Evolutionary conservation across 225 moss, liverwort and hornwort species (phyloP).

Genomic region (Lunularia cruciata): DNA sequence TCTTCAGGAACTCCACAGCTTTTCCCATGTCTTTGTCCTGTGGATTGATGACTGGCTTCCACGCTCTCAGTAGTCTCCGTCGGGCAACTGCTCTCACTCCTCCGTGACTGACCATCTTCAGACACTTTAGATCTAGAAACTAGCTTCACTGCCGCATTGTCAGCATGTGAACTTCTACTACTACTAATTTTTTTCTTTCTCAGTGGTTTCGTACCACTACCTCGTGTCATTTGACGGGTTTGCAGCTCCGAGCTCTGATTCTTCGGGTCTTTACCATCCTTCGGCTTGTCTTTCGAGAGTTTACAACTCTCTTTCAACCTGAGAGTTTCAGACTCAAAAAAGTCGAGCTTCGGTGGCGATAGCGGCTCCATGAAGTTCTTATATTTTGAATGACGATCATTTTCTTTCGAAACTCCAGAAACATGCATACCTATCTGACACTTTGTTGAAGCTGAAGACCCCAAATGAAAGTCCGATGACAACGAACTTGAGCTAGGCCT

Average conservation of each 20-base stretch:
- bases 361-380: not conserved
- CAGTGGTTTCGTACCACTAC: not conserved
- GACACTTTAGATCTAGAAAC: not conserved
- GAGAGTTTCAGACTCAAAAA: conserved; percentile 10
- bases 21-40: not conserved
- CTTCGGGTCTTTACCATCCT: not conserved
- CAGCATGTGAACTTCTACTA: not conserved
- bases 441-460: conserved; percentile 15
- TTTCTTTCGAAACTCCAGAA: conserved; percentile 5
- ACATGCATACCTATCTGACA: conserved; percentile 9
- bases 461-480: conserved; percentile 7
- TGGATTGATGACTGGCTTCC: not conserved
- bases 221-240: not conserved
- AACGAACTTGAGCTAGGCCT: conserved; percentile 8
- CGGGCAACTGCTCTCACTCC: not conserved
- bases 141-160: not conserved
- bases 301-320: conserved; percentile 15
- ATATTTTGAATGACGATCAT: not conserved
- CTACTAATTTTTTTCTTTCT: not conserved
- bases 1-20: not conserved
- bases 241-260: not conserved
- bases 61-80: not conserved
- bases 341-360: conserved; percentile 1
- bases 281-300: not conserved
- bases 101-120: conserved; percentile 1